Percentiles rank a stretch among this genome's conserved stretches.
Evolutionary conservation across 441 rosid species (phyloP).

Genomic region (Mallotus repandus): DNA sequence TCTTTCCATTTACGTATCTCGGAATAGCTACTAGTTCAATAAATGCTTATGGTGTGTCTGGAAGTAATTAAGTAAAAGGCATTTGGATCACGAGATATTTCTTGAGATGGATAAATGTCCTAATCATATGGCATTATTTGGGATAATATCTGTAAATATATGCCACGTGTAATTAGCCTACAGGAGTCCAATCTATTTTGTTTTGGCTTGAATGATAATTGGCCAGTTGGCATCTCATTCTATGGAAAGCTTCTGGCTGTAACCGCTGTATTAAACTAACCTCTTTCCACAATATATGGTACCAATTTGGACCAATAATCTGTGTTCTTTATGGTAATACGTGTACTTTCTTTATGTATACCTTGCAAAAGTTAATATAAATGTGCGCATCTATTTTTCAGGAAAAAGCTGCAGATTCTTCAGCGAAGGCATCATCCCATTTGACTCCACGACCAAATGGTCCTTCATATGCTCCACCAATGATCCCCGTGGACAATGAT

Average conservation of each 20-base stretch:
- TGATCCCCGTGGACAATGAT: constrained; percentile 61
- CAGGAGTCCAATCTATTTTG: not conserved
- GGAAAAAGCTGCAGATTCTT: constrained; percentile 74
- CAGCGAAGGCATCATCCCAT: constrained; percentile 68
- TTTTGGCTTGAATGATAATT: not conserved
- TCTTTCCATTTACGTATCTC: no score
- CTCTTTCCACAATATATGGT: not conserved
- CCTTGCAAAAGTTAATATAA: constrained; percentile 6
- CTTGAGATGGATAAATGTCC: not conserved
- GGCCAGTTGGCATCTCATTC: not conserved
- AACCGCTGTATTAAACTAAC: not conserved
- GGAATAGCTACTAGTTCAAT: not conserved
- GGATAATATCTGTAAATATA: not conserved
- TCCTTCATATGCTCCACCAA: constrained; percentile 63
- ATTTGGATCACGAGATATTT: not conserved
- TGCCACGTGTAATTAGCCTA: not conserved
- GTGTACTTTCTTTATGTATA: not conserved
- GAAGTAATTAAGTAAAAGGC: not conserved
- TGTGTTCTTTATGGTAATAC: not conserved
- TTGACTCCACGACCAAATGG: constrained; percentile 69
- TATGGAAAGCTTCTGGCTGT: constrained; percentile 3
- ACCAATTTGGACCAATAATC: not conserved
- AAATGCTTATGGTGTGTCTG: not conserved
- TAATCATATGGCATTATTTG: not conserved
- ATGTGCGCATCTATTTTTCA: constrained; percentile 34